Conservation (phyloP, 169 alveolate species). For the Cryptosporidium tyzzeri region DNA sequence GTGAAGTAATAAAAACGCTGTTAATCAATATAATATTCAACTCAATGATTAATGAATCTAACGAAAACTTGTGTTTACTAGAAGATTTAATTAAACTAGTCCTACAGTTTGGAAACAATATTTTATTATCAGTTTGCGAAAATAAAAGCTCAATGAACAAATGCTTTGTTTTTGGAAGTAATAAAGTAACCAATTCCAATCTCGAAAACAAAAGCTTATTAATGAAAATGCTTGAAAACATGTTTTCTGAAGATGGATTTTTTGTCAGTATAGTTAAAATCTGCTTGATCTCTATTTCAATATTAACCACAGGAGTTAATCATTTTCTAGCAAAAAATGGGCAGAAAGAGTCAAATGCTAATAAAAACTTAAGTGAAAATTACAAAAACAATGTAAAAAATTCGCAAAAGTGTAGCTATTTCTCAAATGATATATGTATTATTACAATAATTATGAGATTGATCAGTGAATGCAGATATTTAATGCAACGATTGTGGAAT, state of each 20-base stretch:
- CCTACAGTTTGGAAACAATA: conserved; percentile 21
- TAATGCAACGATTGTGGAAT: background rate
- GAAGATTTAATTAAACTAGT: background rate
- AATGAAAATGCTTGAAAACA: background rate
- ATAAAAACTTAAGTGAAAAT: background rate
- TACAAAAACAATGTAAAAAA: background rate
- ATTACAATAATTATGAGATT: conserved; percentile 4
- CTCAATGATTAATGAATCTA: background rate
- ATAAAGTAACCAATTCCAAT: background rate
- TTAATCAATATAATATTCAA: background rate
- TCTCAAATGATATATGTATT: background rate
- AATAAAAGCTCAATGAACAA: background rate
- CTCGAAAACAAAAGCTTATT: background rate
- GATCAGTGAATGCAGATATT: background rate
- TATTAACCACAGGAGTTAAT: conserved; percentile 5
- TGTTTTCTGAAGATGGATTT: conserved; percentile 34
- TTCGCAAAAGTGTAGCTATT: background rate
- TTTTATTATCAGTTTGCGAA: conserved; percentile 4
- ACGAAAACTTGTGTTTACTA: background rate
- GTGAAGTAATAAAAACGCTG: background rate
- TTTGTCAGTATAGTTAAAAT: background rate
- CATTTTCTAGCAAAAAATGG: background rate
- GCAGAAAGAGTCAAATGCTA: background rate
- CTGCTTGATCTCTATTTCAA: background rate
- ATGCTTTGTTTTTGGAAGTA: background rate